Percentiles rank a stretch among this genome's conserved stretches.
These are phyloP conservation scores for Ophiostoma perfectum DNA, from an alignment of 2,329 filamentous ascomycete species.

Conservation along the genomic window DNA sequence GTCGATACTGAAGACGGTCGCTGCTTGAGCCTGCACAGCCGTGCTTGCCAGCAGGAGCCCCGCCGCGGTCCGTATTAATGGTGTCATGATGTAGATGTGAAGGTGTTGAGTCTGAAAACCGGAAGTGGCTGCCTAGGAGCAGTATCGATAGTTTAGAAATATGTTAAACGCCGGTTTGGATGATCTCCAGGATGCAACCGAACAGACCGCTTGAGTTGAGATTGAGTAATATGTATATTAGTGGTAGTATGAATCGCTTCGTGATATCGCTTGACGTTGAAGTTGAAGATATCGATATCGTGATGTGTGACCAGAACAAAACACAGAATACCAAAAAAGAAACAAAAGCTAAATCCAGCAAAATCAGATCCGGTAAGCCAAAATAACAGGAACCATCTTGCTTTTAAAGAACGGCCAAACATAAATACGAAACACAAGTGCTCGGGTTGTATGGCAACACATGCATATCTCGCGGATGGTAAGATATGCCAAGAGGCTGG, in stretches of 20 bases:
- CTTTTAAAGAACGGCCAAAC: conserved; percentile 8
- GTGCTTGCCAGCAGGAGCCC: conserved; percentile 11
- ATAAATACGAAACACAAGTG: background rate
- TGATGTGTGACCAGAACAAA: background rate
- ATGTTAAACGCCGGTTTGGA: background rate
- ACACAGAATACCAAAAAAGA: background rate
- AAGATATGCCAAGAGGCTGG: conserved; percentile 21
- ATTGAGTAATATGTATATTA: background rate
- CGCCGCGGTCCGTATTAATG: conserved; percentile 2
- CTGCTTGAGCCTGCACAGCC: conserved; percentile 15
- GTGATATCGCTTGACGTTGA: background rate
- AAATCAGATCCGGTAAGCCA: background rate
- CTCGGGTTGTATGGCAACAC: conserved; percentile 9
- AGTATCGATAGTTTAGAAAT: background rate
- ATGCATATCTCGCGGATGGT: conserved; percentile 12
- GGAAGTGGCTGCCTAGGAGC: too few species aligned
- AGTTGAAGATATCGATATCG: background rate
- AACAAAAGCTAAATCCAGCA: background rate
- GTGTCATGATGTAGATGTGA: background rate
- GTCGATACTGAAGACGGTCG: conserved; percentile 20
- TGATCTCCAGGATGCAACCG: conserved; percentile 2
- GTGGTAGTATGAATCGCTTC: background rate
- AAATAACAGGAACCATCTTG: background rate
- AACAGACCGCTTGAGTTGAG: background rate
- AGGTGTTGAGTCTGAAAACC: background rate